phyloP scores from a whole-genome alignment of 768 basidiomycete genomes.

The Imleria badia region DNA sequence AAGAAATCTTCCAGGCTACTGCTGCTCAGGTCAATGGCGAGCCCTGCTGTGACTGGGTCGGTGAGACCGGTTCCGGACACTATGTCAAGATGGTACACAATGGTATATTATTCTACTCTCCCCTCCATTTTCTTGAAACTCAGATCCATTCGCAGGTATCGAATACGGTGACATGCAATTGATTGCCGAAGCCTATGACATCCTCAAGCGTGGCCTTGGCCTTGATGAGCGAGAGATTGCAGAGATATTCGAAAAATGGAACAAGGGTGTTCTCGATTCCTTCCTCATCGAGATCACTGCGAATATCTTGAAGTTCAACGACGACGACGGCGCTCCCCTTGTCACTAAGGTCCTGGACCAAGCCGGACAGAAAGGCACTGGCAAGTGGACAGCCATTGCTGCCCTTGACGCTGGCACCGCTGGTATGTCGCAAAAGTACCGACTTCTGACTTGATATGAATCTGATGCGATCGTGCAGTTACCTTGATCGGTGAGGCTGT shows the following conservation, averaged over 20 bases:
- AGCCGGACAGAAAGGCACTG: conserved; percentile 98
- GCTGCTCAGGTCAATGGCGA: conserved; percentile 93
- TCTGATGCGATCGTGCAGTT: conserved; percentile 47
- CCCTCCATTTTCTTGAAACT: conserved; percentile 1
- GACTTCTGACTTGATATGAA: conserved; percentile 7
- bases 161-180: conserved; percentile 99
- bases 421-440: conserved; percentile 46
- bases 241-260: conserved; percentile 92
- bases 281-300: conserved; percentile 99
- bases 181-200: conserved; percentile 98
- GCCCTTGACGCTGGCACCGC: conserved; percentile 91
- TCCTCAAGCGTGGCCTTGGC: conserved; percentile 94
- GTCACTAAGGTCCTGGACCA: conserved; percentile 93
- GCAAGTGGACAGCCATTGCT: conserved; percentile 98
- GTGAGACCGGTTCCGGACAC: conserved; percentile 92
- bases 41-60: conserved; percentile 99
- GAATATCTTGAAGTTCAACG: conserved; percentile 96
- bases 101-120: conserved; percentile 44
- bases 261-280: conserved; percentile 98
- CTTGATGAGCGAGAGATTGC: conserved; percentile 87
- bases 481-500: conserved; percentile 99
- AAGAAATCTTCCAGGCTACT: conserved; percentile 98
- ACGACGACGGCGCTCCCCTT: conserved; percentile 89
- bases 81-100: conserved; percentile 99
- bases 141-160: conserved; percentile 62